These are phyloP conservation scores for Filobasidium wieringae DNA, from an alignment of 768 basidiomycete species.

Conservation along the genomic window DNA sequence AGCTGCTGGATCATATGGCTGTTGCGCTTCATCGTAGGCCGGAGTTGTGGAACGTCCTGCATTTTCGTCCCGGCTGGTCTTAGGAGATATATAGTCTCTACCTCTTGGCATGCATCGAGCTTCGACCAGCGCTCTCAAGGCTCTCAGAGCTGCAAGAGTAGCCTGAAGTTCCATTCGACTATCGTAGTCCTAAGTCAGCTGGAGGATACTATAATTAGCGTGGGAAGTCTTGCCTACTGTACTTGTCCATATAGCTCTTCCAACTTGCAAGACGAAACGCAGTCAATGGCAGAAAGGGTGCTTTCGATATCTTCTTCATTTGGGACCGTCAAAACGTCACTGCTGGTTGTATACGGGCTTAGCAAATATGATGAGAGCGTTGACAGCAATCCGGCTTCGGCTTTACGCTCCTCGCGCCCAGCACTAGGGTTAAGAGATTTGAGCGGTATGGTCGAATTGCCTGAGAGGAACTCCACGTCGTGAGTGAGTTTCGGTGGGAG, in stretches of 20 bases:
- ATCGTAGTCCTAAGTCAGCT: not conserved
- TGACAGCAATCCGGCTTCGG: slow-evolving; percentile 83
- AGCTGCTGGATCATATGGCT: slow-evolving; percentile 90
- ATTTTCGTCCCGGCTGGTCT: slow-evolving; percentile 18
- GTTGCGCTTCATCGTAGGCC: slow-evolving; percentile 40
- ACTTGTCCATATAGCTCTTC: slow-evolving; percentile 92
- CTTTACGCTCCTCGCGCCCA: slow-evolving; percentile 45
- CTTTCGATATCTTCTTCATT: slow-evolving; percentile 83
- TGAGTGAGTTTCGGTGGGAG: slow-evolving; percentile 82
- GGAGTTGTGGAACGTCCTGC: slow-evolving; percentile 19
- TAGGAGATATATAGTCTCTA: slow-evolving; percentile 40
- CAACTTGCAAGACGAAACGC: slow-evolving; percentile 79
- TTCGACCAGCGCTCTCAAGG: slow-evolving; percentile 80
- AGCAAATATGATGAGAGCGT: slow-evolving; percentile 90
- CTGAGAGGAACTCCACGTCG: slow-evolving; percentile 98
- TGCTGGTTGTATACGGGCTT: slow-evolving; percentile 72
- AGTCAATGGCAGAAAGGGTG: slow-evolving; percentile 88
- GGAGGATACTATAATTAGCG: too few species aligned
- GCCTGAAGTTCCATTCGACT: slow-evolving; percentile 72
- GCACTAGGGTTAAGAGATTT: slow-evolving; percentile 56
- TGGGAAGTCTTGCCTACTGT: slow-evolving; percentile 48
- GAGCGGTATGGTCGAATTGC: slow-evolving; percentile 80
- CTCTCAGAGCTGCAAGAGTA: slow-evolving; percentile 68
- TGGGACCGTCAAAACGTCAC: slow-evolving; percentile 72
- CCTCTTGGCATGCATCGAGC: slow-evolving; percentile 55